A percentile compares a stretch with the other conserved stretches of the same genome.
These are phyloP conservation scores for Penicillium manginii DNA, from an alignment of 495 filamentous ascomycete genomes.

Conservation along the genomic window DNA sequence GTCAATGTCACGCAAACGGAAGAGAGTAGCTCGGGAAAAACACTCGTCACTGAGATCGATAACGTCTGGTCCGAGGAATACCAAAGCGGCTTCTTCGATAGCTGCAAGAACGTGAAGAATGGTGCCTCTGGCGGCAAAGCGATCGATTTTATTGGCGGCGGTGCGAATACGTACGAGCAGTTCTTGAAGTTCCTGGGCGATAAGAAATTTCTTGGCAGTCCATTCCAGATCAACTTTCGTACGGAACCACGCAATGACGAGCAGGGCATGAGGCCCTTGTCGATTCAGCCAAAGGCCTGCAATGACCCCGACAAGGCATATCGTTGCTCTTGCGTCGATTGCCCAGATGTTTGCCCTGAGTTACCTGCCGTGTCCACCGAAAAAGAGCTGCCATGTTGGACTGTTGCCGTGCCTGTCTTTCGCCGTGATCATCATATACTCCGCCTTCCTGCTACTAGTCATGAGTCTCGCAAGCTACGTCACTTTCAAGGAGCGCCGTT, in stretches of 20 bases:
- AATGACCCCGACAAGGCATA: constrained; percentile 84
- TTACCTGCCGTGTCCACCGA: constrained; percentile 71
- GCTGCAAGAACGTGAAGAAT: constrained; percentile 98
- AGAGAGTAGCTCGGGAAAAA: constrained; percentile 65
- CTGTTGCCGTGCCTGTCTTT: constrained; percentile 89
- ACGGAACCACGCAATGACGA: constrained; percentile 57
- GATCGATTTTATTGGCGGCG: constrained; percentile 94
- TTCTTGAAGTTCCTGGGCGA: constrained; percentile 92
- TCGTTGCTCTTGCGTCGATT: constrained; percentile 92
- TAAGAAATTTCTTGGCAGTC: constrained; percentile 84
- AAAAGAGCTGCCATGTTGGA: constrained; percentile 77
- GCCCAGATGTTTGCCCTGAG: constrained; percentile 79
- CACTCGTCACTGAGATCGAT: constrained; percentile 82
- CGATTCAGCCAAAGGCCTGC: constrained; percentile 76
- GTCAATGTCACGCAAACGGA: constrained; percentile 85
- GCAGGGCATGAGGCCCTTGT: constrained; percentile 63
- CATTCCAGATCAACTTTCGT: constrained; percentile 96
- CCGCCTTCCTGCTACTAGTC: constrained; percentile 69
- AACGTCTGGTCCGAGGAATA: constrained; percentile 87
- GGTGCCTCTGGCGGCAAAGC: constrained; percentile 88
- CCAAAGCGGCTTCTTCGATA: constrained; percentile 88
- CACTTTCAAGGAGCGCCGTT: constrained; percentile 69
- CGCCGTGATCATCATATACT: constrained; percentile 84
- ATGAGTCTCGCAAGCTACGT: constrained; percentile 72
- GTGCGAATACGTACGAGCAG: constrained; percentile 83